These are phyloP conservation scores for Alternaria angustiovoidea DNA, from an alignment of 2,329 filamentous ascomycete genomes.

Conservation along the genomic window DNA sequence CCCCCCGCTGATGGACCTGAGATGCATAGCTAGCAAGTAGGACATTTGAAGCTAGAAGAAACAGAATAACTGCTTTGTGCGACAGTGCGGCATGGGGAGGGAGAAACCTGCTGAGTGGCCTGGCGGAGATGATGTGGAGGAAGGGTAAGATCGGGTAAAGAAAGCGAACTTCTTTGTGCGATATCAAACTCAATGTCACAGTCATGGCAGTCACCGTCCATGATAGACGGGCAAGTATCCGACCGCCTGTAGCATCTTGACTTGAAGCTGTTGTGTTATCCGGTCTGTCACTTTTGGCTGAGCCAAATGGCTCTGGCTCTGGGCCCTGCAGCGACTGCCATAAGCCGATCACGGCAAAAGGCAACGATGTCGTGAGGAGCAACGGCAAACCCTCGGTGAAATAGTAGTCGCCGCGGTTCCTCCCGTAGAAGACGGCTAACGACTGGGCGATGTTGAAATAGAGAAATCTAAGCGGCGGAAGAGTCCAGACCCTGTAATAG, in stretches of 20 bases:
- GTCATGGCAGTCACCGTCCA: slow-evolving; percentile 65
- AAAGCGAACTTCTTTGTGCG: slow-evolving; percentile 97
- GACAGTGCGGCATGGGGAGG: slow-evolving; percentile 32
- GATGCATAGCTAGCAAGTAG: slow-evolving; percentile 77
- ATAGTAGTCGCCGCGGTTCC: slow-evolving; percentile 92
- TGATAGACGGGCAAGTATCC: slow-evolving; percentile 39
- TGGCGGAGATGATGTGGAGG: slow-evolving; percentile 82
- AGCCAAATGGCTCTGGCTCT: slow-evolving; percentile 29
- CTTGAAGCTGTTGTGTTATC: not conserved
- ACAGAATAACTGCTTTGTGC: slow-evolving; percentile 62
- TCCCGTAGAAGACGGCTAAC: slow-evolving; percentile 90
- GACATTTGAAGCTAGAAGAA: slow-evolving; percentile 71
- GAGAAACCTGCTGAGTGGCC: slow-evolving; percentile 72
- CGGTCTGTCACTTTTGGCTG: not conserved
- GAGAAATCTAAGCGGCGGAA: slow-evolving; percentile 86
- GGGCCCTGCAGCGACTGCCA: slow-evolving; percentile 53
- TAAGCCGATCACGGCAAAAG: slow-evolving; percentile 74
- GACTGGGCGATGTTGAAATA: slow-evolving; percentile 90
- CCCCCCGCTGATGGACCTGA: slow-evolving; percentile 77
- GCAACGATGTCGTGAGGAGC: slow-evolving; percentile 81
- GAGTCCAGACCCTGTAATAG: slow-evolving; percentile 87
- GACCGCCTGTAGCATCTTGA: slow-evolving; percentile 16
- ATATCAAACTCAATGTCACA: slow-evolving; percentile 75
- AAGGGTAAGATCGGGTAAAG: slow-evolving; percentile 89
- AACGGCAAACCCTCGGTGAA: slow-evolving; percentile 88